These are phyloP conservation scores for Monosporascus cannonballus DNA, from an alignment of 2,329 filamentous ascomycete species.

Conservation along the genomic window DNA sequence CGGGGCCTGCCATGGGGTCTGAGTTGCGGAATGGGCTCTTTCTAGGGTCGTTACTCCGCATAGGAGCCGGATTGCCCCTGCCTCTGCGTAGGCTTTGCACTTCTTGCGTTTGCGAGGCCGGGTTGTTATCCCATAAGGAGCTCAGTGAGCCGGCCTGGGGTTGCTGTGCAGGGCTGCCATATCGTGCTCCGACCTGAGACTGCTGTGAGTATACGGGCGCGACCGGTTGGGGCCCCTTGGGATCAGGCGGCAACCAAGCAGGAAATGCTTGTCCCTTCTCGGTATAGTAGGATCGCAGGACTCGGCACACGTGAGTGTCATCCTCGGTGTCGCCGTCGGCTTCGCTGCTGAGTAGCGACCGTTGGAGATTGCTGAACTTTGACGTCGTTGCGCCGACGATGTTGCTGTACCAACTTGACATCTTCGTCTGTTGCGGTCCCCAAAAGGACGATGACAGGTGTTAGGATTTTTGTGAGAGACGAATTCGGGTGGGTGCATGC, in stretches of 20 bases:
- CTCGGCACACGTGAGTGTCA: constrained; percentile 90
- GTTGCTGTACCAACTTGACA: constrained; percentile 79
- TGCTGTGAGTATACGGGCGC: constrained; percentile 48
- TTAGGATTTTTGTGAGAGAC: no score
- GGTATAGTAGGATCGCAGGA: constrained; percentile 85
- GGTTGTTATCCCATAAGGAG: constrained; percentile 52
- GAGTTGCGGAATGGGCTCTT: constrained; percentile 29
- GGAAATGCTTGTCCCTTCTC: constrained; percentile 81
- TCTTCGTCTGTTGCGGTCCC: constrained; percentile 28
- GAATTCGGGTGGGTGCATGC: no score
- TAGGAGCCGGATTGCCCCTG: constrained; percentile 29
- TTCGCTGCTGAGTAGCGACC: constrained; percentile 62
- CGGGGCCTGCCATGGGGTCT: constrained; percentile 21
- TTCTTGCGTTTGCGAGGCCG: constrained; percentile 28
- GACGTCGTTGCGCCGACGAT: constrained; percentile 60
- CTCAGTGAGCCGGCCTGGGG: constrained; percentile 37
- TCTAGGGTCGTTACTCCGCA: constrained; percentile 22
- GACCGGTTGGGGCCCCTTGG: constrained; percentile 60
- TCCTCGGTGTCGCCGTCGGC: constrained; percentile 72
- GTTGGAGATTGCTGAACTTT: constrained; percentile 59
- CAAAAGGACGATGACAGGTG: no score
- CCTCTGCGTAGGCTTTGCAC: constrained; percentile 40
- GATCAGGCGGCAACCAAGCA: constrained; percentile 82
- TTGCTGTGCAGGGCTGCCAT: constrained; percentile 39
- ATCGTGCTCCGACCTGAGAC: constrained; percentile 45